Evolutionary conservation across 352 stramenopile genomes (phyloP), one percentile per base, ranked within the genome.

Genomic region (Phytophthora fragariaefolia): DNA sequence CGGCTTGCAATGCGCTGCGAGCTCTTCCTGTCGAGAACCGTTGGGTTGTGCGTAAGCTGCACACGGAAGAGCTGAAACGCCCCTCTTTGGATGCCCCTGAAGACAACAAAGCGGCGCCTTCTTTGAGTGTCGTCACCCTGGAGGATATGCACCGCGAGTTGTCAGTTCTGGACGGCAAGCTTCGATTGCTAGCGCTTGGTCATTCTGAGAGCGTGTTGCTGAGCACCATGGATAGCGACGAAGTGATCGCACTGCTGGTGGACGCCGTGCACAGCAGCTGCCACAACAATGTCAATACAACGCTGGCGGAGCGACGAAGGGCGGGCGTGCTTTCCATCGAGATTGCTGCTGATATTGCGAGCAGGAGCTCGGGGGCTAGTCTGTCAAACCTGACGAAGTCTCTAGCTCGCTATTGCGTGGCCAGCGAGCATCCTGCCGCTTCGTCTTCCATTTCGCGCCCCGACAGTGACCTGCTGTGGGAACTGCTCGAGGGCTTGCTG

Each of bases 31-130:
- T 61, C 22, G 61, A 81, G 32, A 90, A 82, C 28, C 82, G 72
- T 6, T 92, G 85, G 83, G 65, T 92, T 42, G 81, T 92, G 43
- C 82, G 83, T n/a, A 91, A 91, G 51, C 63, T 87, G 17, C 82
- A 91, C 59, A 74, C 73, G 0, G 82, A 91, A 64, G 85, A 91
- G 40, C 73, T 80, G 13, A 63, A 73, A 18, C 32, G 55, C 13
- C 22, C 49, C 10, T 54, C 47, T 4, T 30, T 66, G 4, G 46
- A 66, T 27, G 34, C 22, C 38, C 27, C 55, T 22, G 64, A 74
- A 53, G 20, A n/a, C 10, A 55, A 7, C 36, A 61, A 27, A 9
- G 50, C 51, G 24, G 57, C 53, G 2, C 52, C 61, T 1, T 74
- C 76, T 13, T 36, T 89, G 13, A 87, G 78, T 53, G 82, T 93